Evolutionary conservation across 345 rosid species (phyloP), one percentile per base, ranked within the genome.

Genomic region (Eucalyptus fibrosa): DNA sequence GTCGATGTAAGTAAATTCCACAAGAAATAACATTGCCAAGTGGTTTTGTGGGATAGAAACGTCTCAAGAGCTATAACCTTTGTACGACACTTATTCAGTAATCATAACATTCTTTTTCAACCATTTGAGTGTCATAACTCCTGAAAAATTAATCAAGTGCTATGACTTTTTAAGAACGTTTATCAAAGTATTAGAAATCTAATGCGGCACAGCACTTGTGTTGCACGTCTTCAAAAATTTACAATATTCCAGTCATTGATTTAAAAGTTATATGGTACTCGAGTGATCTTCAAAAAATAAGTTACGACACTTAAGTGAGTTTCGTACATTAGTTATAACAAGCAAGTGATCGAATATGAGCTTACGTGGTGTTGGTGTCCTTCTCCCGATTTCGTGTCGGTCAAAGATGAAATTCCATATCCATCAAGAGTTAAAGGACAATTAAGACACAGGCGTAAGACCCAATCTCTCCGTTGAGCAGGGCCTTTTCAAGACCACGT

Each of bases 1-100:
- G 7, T 12, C 8, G 17, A 60, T 28, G 4, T 28, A 60, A 60
- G 7, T 12, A 60, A 60, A 28, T 60, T 28, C 67, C 32, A 12
- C 32, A 12, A 6, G 8, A 60, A 28, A 60, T 60, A 60, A 28
- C 67, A 60, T 26, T 60, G n/a, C 65, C n/a, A 28, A 59, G 65
- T 10, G 65, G 7, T 23, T 30, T 30, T 7, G 19, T 7, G 37
- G 37, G 37, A 8, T 7, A 59, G n/a, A 7, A 12, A 26, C 3
- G 2, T 15, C n/a, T 10, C n/a, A 12, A 10, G n/a, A 28, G 3
- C 3, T 12, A 24, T 10, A 26, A 59, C 14, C 26, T 59, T 59
- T 2, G 6, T 24, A 59, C 1, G 14, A 2, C 30, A 1, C 7
- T 59, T 59, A 59, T 13, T 19, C 19, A 53, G 0, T 2, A 53